These are phyloP conservation scores for Candida koratica DNA, from an alignment of 805 yeast genomes.

Conservation along the genomic window DNA sequence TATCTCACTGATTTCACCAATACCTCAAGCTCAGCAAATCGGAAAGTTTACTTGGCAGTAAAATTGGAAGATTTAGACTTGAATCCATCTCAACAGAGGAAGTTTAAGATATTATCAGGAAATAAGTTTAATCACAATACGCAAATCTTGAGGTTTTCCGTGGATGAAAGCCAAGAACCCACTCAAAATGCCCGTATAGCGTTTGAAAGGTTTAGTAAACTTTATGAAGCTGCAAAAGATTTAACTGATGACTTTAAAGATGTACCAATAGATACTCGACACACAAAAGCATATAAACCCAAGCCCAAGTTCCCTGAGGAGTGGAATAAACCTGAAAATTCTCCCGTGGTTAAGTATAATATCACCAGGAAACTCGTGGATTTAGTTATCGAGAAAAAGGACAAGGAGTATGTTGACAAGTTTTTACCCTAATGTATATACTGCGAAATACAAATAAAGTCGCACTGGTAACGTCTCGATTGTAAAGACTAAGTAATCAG, in stretches of 20 bases:
- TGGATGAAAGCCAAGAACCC: conserved; percentile 65
- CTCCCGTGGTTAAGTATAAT: conserved; percentile 47
- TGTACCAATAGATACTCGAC: conserved; percentile 79
- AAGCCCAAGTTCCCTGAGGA: conserved; percentile 62
- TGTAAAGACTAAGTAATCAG: neutral
- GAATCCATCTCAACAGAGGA: conserved; percentile 53
- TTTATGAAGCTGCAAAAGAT: conserved; percentile 64
- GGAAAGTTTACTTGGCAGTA: conserved; percentile 61
- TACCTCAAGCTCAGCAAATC: conserved; percentile 63
- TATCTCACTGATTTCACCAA: conserved; percentile 68
- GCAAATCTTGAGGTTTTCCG: conserved; percentile 61
- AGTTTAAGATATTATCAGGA: conserved; percentile 75
- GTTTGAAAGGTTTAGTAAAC: conserved; percentile 56
- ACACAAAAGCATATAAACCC: conserved; percentile 43
- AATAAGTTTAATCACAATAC: conserved; percentile 63
- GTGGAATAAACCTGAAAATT: conserved; percentile 70
- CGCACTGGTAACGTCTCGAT: neutral
- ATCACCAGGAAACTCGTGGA: conserved; percentile 33
- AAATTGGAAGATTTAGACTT: conserved; percentile 54
- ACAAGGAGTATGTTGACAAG: conserved; percentile 26
- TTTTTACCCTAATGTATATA: conserved; percentile 17
- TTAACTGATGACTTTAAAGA: conserved; percentile 63
- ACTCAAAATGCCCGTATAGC: conserved; percentile 81
- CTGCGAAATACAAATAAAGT: conserved; percentile 2
- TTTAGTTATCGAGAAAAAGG: conserved; percentile 29